Base-by-base conservation (phyloP, 768 basidiomycete species). In the Tricholoma sp. region DNA sequence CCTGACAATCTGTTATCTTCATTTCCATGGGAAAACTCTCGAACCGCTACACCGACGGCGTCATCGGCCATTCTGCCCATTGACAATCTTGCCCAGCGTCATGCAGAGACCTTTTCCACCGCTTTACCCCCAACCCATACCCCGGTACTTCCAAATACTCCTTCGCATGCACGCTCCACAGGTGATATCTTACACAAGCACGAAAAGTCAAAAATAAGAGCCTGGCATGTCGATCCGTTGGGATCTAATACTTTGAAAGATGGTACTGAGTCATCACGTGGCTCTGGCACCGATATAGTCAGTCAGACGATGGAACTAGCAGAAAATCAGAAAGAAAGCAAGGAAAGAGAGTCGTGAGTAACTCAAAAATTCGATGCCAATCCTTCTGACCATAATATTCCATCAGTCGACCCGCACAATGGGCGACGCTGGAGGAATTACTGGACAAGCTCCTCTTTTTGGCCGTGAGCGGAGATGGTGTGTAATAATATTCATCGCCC, bases 381-480 rank as follows among this genome's bases (percentile, higher is more conserved):
- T 13, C 29, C 37, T 42, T 4, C 39, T 13, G 36, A 63, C 28
- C 49, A 24, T 53, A 24, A 24, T 24, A 24, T 13, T 34, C 41
- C 15, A 37, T 34, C 56, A 77, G 76, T 53, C 76, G 84, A 60
- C 81, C 86, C 20, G 77, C 82, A 17, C 84, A 87, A 56, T 92
- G 85, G 79, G 85, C 86, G 48, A 86, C 84, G 39, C 65, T 92
- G 52, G 89, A 92, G 4, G 89, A 91, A 61, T 73, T 94, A 39
- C 72, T 94, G 39, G 88, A 93, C 66, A 92, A 90, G 66, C 76
- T 94, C 1, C 71, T 93, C 9, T 93, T 93, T 66, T 73, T 93
- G 66, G 81, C 88, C 45, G 85, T 94, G 52, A 91, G 89, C 63
- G 89, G 88, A 52, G 91, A 93, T 67, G 91, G 91, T 92, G 60